These are phyloP conservation scores for Myrica gale DNA, from an alignment of 306 rosid genomes.

Conservation along the genomic window DNA sequence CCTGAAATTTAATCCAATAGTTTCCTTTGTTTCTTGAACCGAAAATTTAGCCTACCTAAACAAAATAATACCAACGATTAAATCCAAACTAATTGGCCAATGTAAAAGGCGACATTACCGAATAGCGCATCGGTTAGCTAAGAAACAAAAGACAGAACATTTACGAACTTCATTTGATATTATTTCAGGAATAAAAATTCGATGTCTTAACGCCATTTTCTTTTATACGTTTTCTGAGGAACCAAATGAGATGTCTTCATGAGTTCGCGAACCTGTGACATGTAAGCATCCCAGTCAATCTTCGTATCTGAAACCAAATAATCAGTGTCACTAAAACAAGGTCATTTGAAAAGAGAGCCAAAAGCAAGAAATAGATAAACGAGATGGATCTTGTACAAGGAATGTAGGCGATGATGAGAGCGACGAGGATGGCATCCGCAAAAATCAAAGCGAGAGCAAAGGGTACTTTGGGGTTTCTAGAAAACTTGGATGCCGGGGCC, in stretches of 20 bases:
- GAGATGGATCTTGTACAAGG: slow-evolving; percentile 57
- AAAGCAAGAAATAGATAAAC: neutral
- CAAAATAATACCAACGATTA: neutral
- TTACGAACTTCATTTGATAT: neutral
- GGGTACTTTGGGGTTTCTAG: slow-evolving; percentile 40
- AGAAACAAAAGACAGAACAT: neutral
- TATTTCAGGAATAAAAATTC: neutral
- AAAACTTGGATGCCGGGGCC: neutral
- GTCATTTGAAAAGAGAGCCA: neutral
- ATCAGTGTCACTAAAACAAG: slow-evolving; percentile 1
- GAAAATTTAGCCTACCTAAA: too few species aligned
- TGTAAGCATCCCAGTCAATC: slow-evolving; percentile 98
- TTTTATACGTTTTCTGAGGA: neutral
- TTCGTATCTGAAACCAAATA: slow-evolving; percentile 68
- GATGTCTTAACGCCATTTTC: neutral
- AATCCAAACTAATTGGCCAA: neutral
- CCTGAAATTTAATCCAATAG: too few species aligned
- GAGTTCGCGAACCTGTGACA: slow-evolving; percentile 64
- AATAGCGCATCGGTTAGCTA: neutral
- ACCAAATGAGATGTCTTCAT: neutral
- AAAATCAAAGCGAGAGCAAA: slow-evolving; percentile 51
- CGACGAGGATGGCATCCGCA: slow-evolving; percentile 57
- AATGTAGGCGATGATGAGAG: slow-evolving; percentile 65
- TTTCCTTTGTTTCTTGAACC: too few species aligned
- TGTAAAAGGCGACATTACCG: too few species aligned